Evolutionary conservation across 2,329 filamentous ascomycete species (phyloP), one percentile per base, ranked within the genome.

Genomic region (Ophiostoma novo-ulmi): DNA sequence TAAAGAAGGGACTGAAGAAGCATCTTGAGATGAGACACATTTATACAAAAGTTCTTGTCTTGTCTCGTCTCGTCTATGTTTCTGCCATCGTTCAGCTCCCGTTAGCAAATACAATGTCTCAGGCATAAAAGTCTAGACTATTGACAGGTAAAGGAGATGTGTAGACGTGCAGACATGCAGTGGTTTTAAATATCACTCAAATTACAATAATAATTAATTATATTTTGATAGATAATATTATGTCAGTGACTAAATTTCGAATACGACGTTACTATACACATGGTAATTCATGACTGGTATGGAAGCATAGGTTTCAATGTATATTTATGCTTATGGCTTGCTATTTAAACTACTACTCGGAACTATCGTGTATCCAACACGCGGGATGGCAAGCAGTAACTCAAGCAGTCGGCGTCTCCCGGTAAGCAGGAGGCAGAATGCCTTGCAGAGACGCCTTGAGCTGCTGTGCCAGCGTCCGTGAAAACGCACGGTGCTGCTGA

Each of bases 381-480:
- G 11, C 8, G 52, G n/a, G 8, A 58, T 11, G 8, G 44, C 1
- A n/a, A 20, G 3, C 44, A 8, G 14, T 17, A 26, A 14, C 3
- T 22, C 26, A 58, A 58, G 22, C 52, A 5, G 52, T 13, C 5
- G 58, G 58, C 26, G 58, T 63, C 3, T 35, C 58, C 58, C 58
- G 58, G 58, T 63, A 63, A 3, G 58, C 26, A 10, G 58, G 26
- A 17, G 58, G 58, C 26, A 63, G 22, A 35, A 63, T 20, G 4
- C 26, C 26, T 26, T 63, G 26, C 13, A 63, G 11, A 26, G 58
- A 63, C 22, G 58, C 58, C 58, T 63, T 63, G 13, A 63, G 58
- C 58, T 63, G 58, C 26, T 63, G 58, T 35, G 58, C 58, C 58
- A 63, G 14, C 5, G 58, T 63, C 8, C 58, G 58, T 13, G 58